Percentiles rank a stretch among this genome's conserved stretches.
Evolutionary conservation across 202 grass and related monocot species (phyloP).

Genomic region (Panicum hallii): DNA sequence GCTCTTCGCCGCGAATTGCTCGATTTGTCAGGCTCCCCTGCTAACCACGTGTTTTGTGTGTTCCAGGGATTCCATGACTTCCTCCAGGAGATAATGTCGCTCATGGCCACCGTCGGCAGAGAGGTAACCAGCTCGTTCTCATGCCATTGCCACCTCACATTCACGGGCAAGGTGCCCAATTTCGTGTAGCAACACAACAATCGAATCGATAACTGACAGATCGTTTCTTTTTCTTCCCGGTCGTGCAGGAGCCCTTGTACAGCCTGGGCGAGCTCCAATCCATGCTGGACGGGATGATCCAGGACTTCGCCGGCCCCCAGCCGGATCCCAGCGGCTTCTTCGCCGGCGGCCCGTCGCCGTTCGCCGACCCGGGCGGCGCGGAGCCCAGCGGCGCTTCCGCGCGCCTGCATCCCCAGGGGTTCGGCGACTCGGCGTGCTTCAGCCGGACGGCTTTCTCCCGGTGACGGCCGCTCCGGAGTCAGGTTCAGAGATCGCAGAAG

Average conservation of each 20-base stretch:
- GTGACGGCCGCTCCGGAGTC: not conserved
- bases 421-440: constrained; percentile 46
- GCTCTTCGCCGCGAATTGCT: not conserved
- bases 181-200: too few relatives aligned
- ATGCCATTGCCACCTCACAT: not conserved
- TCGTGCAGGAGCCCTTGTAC: constrained; percentile 58
- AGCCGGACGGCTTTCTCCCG: constrained; percentile 46
- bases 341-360: not conserved
- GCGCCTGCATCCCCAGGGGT: constrained; percentile 26
- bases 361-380: not conserved
- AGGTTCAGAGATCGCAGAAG: not conserved
- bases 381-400: not conserved
- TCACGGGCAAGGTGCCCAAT: not conserved
- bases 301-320: constrained; percentile 49
- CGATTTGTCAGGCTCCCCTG: too few relatives aligned
- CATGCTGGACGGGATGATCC: constrained; percentile 75
- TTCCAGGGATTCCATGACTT: constrained; percentile 82
- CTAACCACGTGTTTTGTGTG: not conserved
- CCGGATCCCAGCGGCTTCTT: constrained; percentile 19
- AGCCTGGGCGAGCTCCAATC: constrained; percentile 66
- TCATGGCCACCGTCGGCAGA: constrained; percentile 69
- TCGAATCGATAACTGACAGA: not conserved
- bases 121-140: constrained; percentile 51
- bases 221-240: too few relatives aligned
- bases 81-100: constrained; percentile 79